Percentiles rank a stretch among this genome's conserved stretches.
Evolutionary conservation across 768 basidiomycete genomes (phyloP).

Genomic region (Termitomyces sp.): DNA sequence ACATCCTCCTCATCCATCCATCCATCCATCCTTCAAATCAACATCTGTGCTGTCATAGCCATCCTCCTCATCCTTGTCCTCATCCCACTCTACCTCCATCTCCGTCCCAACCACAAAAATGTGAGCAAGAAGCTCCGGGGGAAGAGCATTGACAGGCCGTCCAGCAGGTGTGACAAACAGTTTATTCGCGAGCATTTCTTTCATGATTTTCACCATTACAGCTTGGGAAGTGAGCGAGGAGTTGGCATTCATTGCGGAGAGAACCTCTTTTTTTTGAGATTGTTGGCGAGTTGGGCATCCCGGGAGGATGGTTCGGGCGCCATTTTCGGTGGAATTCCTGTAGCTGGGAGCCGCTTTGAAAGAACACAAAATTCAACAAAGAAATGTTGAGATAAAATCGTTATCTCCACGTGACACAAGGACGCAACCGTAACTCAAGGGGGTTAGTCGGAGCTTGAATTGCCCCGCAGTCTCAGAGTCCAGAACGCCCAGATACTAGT

Average conservation of each 20-base stretch:
- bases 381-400: no score
- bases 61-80: conserved; percentile 30
- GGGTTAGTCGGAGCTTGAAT: no score
- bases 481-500: no score
- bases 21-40: conserved; percentile 21
- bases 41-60: conserved; percentile 27
- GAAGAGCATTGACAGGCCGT: conserved; percentile 49
- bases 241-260: conserved; percentile 21
- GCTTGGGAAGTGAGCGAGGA: conserved; percentile 21
- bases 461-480: no score
- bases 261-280: conserved; percentile 20
- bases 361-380: no score
- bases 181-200: conserved; percentile 37
- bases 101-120: conserved; percentile 45
- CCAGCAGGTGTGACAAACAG: conserved; percentile 42
- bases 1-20: conserved; percentile 20
- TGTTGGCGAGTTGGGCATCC: conserved; percentile 17
- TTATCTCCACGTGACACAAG: no score
- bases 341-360: no score
- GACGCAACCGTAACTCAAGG: no score
- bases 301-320: conserved; percentile 16
- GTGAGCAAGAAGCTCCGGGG: conserved; percentile 50
- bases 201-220: conserved; percentile 29
- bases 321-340: conserved; percentile 9
- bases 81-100: conserved; percentile 29